phyloP scores from a whole-genome alignment of 108 stramenopile species.

The Cyclotella sp. region DNA sequence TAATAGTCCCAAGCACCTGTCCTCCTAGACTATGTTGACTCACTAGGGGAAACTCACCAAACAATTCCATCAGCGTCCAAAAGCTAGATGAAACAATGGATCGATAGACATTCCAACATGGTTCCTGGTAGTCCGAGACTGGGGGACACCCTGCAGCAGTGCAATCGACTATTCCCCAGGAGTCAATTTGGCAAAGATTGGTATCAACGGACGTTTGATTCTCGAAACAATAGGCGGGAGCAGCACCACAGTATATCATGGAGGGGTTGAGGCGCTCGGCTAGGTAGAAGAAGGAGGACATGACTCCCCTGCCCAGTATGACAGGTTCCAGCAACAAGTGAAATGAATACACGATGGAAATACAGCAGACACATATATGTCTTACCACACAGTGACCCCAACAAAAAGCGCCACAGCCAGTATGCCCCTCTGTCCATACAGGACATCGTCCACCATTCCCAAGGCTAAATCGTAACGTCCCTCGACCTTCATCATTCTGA shows the following conservation, averaged over 20 bases:
- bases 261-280: conserved; percentile 78
- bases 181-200: conserved; percentile 65
- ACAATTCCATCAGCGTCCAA: conserved; percentile 86
- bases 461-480: conserved; percentile 83
- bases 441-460: conserved; percentile 82
- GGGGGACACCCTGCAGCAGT: conserved; percentile 66
- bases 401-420: conserved; percentile 84
- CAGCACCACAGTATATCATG: conserved; percentile 85
- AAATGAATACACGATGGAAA: not conserved
- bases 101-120: conserved; percentile 82
- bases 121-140: conserved; percentile 38
- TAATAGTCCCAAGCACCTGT: conserved; percentile 82
- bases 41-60: conserved; percentile 91
- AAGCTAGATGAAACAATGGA: conserved; percentile 77
- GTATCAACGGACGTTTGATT: conserved; percentile 65
- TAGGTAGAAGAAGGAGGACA: conserved; percentile 78
- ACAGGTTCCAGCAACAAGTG: not conserved
- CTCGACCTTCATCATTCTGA: conserved; percentile 91
- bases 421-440: conserved; percentile 72
- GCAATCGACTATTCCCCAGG: conserved; percentile 80
- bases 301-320: conserved; percentile 13
- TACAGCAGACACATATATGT: conserved; percentile 27
- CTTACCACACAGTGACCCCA: conserved; percentile 88
- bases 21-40: conserved; percentile 79
- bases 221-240: conserved; percentile 45